Conservation (phyloP, 768 basidiomycete genomes). For the Rhodotorula toruloides region DNA sequence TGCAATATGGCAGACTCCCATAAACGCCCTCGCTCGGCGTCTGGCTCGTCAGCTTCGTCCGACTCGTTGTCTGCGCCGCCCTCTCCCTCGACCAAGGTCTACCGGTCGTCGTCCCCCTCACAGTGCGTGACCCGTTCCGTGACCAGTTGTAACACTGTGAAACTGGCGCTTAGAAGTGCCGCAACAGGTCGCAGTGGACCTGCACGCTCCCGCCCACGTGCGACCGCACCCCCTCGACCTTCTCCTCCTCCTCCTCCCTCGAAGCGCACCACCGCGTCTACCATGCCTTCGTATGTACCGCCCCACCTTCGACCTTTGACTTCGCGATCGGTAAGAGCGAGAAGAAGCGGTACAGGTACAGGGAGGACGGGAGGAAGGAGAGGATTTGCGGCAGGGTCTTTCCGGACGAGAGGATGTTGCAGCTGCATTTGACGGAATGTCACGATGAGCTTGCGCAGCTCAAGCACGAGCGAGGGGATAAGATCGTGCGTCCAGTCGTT, state of each 20-base stretch:
- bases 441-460: slow-evolving; percentile 37
- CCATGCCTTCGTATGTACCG: slow-evolving; percentile 31
- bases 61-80: neutral
- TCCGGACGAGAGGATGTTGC: slow-evolving; percentile 29
- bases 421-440: slow-evolving; percentile 37
- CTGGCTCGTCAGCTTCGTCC: too few species aligned
- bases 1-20: too few species aligned
- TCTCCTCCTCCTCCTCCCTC: slow-evolving; percentile 8
- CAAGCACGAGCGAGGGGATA: slow-evolving; percentile 31
- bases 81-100: neutral
- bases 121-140: too few species aligned
- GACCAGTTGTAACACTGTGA: too few species aligned
- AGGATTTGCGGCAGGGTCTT: slow-evolving; percentile 36
- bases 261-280: slow-evolving; percentile 26
- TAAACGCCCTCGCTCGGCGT: too few species aligned
- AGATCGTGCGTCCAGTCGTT: slow-evolving; percentile 31
- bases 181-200: slow-evolving; percentile 2
- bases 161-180: too few species aligned
- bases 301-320: neutral
- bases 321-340: slow-evolving; percentile 1
- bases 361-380: neutral
- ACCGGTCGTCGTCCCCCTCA: neutral
- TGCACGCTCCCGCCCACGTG: slow-evolving; percentile 38
- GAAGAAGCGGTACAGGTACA: neutral
- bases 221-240: neutral